Evolutionary conservation across 2,329 filamentous ascomycete genomes (phyloP).

Genomic region (Balansia obtecta): DNA sequence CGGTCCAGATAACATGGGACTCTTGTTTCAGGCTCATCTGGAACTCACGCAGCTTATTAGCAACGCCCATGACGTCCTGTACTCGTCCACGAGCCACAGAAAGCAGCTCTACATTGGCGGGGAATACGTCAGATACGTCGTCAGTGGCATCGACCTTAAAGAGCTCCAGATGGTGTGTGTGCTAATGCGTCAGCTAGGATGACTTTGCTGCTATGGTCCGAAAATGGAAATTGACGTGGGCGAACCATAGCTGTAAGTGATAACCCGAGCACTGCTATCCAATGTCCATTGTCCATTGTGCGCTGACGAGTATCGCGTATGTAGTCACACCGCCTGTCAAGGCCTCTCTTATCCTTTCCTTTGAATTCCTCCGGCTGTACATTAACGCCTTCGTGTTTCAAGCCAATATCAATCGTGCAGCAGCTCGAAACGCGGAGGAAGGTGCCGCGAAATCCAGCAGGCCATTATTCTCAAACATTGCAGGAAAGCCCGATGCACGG

Average conservation of each 20-base stretch:
- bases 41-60: conserved; percentile 62
- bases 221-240: conserved; percentile 61
- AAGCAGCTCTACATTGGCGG: conserved; percentile 59
- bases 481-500: conserved; percentile 47
- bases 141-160: conserved; percentile 9
- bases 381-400: conserved; percentile 68
- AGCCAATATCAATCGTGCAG: conserved; percentile 45
- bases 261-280: not conserved
- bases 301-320: not conserved
- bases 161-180: not conserved
- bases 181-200: conserved; percentile 25
- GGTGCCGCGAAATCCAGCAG: conserved; percentile 22
- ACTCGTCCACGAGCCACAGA: conserved; percentile 57
- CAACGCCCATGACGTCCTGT: conserved; percentile 62
- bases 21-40: conserved; percentile 58
- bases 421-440: conserved; percentile 20
- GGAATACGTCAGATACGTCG: conserved; percentile 61
- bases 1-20: conserved; percentile 53
- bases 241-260: conserved; percentile 45
- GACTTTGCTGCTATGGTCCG: conserved; percentile 58
- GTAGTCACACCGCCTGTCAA: conserved; percentile 51
- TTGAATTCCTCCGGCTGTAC: conserved; percentile 61
- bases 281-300: not conserved
- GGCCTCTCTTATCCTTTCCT: conserved; percentile 54
- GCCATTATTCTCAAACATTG: conserved; percentile 39